Base-by-base conservation (phyloP, 805 yeast genomes). In the Zygoascus tannicola region DNA sequence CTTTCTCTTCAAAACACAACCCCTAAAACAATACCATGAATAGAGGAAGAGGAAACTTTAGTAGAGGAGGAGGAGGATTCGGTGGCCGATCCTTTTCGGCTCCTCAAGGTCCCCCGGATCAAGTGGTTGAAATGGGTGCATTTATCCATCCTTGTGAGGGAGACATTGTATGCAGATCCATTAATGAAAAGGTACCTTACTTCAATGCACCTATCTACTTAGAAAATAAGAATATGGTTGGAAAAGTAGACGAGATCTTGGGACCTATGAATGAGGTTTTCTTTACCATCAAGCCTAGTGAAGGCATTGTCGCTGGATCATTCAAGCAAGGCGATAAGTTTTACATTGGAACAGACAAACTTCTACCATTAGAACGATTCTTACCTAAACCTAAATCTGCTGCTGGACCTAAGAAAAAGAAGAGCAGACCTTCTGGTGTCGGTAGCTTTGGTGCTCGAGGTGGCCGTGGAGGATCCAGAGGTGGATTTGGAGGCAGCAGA, bases 241-340 rank as follows among this genome's bases (percentile, higher is more conserved):
- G 99, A 58, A 92, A 92, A 66, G 95, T 92, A 47, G 99, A 92
- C 64, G 99, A 92, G 73, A 92, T 92, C 51, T 75, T 92, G 55
- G 99, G 99, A 41, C 97, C 98, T 39, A 69, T 92, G 63, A 92
- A 92, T 63, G 98, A 92, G 68, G 97, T 92, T n/a, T 90, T 76
- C 63, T 92, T 92, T 75, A 92, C 99, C 32, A 80, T 92, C 56
- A 92, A 92, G 69, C 92, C 97, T 46, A 73, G 84, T 42, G 98
- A 92, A 62, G 99, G 99, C 61, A 92, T 92, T 43, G 92, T 84
- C 64, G 96, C 98, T 44, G 67, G 75, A 32, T 85, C 95, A 43
- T 92, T 92, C 75, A 86, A 86, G 67, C 83, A 78, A 38, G 98
- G 97, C 55, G 98, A 92, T 67, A 88, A 88, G 69, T 90, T 92